Percentiles rank a stretch among this genome's conserved stretches.
phyloP scores from a whole-genome alignment of 306 rosid genomes.

The Astragalus glycyphyllos region DNA sequence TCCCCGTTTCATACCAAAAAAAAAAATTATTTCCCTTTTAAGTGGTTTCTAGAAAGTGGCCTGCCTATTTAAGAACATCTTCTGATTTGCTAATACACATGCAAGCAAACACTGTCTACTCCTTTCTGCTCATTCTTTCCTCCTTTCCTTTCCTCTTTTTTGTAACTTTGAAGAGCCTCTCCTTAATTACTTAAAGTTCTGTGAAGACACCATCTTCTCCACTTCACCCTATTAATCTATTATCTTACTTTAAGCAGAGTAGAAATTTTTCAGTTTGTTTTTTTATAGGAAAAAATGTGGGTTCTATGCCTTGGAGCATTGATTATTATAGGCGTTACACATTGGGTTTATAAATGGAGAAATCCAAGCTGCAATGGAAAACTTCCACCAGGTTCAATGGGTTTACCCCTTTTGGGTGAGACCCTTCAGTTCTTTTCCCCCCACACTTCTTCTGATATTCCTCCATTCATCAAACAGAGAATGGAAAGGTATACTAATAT shows the following conservation, averaged over 20 bases:
- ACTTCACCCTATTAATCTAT: conserved; percentile 40
- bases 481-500: conserved; percentile 63
- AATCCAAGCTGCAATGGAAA: conserved; percentile 82
- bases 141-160: conserved; percentile 52
- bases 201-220: conserved; percentile 20
- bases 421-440: conserved; percentile 87
- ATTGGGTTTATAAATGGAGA: conserved; percentile 86
- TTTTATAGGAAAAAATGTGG: conserved; percentile 60
- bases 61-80: conserved; percentile 79
- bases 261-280: neutral
- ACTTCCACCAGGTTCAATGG: conserved; percentile 99
- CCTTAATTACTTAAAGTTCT: too few species aligned
- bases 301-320: conserved; percentile 60
- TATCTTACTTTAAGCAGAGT: conserved; percentile 2
- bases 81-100: conserved; percentile 57
- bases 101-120: conserved; percentile 78
- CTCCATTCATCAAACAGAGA: conserved; percentile 89
- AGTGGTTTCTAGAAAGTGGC: conserved; percentile 49
- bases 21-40: too few species aligned
- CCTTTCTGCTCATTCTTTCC: conserved; percentile 58
- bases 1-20: too few species aligned
- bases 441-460: conserved; percentile 72
- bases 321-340: conserved; percentile 60
- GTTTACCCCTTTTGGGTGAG: conserved; percentile 92
- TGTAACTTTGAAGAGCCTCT: too few species aligned